Evolutionary conservation across 2,329 filamentous ascomycete species (phyloP).

Genomic region (Sphaerulina vaccinii): DNA sequence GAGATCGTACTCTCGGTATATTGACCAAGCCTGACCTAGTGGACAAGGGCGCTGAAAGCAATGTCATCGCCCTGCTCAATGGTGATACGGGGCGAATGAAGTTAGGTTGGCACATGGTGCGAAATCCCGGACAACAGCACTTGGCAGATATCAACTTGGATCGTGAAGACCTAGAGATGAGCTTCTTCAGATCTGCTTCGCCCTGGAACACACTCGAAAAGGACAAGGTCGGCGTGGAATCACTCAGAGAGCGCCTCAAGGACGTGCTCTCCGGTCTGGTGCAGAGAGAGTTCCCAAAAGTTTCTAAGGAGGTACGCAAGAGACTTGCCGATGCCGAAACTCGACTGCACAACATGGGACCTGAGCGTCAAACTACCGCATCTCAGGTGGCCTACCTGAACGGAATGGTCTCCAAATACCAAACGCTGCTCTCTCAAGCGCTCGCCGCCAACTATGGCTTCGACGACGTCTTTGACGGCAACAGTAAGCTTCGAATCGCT

Average conservation of each 20-base stretch:
- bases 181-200: slow-evolving; percentile 36
- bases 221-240: slow-evolving; percentile 44
- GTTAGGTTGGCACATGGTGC: slow-evolving; percentile 38
- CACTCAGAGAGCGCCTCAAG: slow-evolving; percentile 43
- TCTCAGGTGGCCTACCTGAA: slow-evolving; percentile 54
- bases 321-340: slow-evolving; percentile 30
- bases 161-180: slow-evolving; percentile 32
- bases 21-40: slow-evolving; percentile 42
- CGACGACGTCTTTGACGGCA: slow-evolving; percentile 37
- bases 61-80: slow-evolving; percentile 30
- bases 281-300: slow-evolving; percentile 47
- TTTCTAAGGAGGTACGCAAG: slow-evolving; percentile 38
- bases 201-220: slow-evolving; percentile 42
- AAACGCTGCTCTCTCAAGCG: slow-evolving; percentile 37
- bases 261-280: slow-evolving; percentile 45
- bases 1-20: slow-evolving; percentile 39
- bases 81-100: slow-evolving; percentile 29
- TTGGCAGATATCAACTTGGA: slow-evolving; percentile 14
- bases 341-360: slow-evolving; percentile 50
- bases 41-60: slow-evolving; percentile 28
- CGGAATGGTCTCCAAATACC: slow-evolving; percentile 43
- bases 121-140: slow-evolving; percentile 36
- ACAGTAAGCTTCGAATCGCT: slow-evolving; percentile 37
- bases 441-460: slow-evolving; percentile 41
- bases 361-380: slow-evolving; percentile 43